Evolutionary conservation across 352 stramenopile genomes (phyloP).

Genomic region (Pythium pectinolyticum): DNA sequence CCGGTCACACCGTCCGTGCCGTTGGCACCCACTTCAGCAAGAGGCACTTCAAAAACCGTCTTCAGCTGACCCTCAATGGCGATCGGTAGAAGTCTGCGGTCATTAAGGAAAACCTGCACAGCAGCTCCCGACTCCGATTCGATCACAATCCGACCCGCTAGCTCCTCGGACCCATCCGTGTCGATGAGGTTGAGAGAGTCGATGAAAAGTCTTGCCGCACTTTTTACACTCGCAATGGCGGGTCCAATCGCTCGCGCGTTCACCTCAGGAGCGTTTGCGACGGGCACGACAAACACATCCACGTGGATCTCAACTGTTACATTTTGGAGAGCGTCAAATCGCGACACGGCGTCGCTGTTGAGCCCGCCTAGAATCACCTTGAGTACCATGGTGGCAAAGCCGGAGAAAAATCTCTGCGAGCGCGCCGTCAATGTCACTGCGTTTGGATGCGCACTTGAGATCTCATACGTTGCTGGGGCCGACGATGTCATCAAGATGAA

Average conservation of each 20-base stretch:
- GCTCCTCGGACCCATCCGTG: conserved; percentile 13
- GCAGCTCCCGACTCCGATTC: background rate
- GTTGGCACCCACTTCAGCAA: background rate
- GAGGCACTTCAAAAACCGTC: conserved; percentile 1
- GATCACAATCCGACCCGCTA: background rate
- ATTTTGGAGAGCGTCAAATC: conserved; percentile 17
- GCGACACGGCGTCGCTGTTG: background rate
- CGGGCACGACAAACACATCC: conserved; percentile 19
- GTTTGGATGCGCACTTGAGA: background rate
- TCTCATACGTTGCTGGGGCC: conserved; percentile 20
- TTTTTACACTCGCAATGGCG: background rate
- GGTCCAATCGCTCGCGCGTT: background rate
- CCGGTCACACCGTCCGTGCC: background rate
- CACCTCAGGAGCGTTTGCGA: conserved; percentile 6
- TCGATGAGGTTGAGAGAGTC: conserved; percentile 3
- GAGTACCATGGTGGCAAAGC: conserved; percentile 25
- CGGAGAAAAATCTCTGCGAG: conserved; percentile 26
- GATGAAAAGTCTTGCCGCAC: background rate
- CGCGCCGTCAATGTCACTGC: background rate
- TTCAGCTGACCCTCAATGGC: background rate
- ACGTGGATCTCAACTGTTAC: conserved; percentile 16
- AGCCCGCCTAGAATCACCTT: conserved; percentile 30
- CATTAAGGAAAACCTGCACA: conserved; percentile 15
- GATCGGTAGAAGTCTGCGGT: background rate
- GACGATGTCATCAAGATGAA: conserved; percentile 30